phyloP scores from a whole-genome alignment of 345 rosid species.

The Nephelium lappaceum region DNA sequence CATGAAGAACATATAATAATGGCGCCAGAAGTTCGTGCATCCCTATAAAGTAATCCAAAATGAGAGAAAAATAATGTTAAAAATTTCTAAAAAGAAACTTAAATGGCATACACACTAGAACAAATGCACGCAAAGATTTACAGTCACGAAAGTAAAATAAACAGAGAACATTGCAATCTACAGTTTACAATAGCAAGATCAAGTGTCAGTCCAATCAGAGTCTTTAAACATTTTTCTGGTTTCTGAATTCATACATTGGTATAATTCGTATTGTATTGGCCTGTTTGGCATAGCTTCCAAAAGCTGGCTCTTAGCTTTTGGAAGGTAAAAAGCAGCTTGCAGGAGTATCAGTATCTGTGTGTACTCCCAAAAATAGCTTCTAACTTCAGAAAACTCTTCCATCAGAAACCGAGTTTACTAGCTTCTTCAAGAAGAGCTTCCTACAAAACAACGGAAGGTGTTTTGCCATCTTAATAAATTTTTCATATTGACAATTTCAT shows the following conservation, averaged over 20 bases:
- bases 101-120: background rate
- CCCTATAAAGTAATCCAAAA: slow-evolving; percentile 45
- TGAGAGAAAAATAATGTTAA: slow-evolving; percentile 7
- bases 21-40: slow-evolving; percentile 99
- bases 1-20: slow-evolving; percentile 85
- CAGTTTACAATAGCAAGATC: background rate
- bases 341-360: no score
- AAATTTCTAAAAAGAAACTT: background rate
- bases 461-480: no score
- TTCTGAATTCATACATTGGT: background rate
- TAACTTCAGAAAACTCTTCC: no score
- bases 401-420: no score
- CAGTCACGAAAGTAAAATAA: background rate
- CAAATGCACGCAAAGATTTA: background rate
- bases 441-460: no score
- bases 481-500: no score
- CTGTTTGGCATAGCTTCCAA: no score
- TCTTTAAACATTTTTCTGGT: background rate
- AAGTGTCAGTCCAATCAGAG: background rate
- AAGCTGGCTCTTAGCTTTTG: no score
- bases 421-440: no score
- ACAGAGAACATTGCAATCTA: background rate
- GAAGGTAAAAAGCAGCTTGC: no score
- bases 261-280: background rate
- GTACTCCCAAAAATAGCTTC: no score